Evolutionary conservation across 225 moss, liverwort and hornwort genomes (phyloP), one percentile per base, ranked within the genome.

Genomic region (Physcomitrellopsis africana): DNA sequence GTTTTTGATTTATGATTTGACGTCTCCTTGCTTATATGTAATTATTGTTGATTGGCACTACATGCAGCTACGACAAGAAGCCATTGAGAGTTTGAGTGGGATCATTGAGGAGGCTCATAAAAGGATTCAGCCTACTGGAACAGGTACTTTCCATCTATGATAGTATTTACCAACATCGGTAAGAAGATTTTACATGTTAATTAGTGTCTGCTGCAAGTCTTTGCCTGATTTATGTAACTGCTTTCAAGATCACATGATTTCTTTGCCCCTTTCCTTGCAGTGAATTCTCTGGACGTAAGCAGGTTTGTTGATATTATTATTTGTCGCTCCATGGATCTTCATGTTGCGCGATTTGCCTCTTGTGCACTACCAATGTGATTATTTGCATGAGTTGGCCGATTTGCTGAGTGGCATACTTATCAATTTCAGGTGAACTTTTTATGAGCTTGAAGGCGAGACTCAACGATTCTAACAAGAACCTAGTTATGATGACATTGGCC

Each of bases 401-500:
- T 24, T 46, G 67, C 59, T 68, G 14, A 68, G 51, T 24, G 68
- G 7, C 1, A 18, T 8, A 41, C 37, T 11, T 76, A 18, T 76
- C 2, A 15, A 60, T 47, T 75, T 24, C 70, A 83, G 82, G 79
- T 42, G 82, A 83, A 66, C 76, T 84, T 14, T 80, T 84, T 43
- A 76, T 76, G 80, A 78, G 83, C 48, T 79, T 89, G 67, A 93
- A 87, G 75, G 85, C 73, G 44, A 81, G 93, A 53, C 85, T 93
- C 43, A 80, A 64, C 65, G 93, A 93, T 66, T 93, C 93, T 11
- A 93, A 93, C 74, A 93, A 93, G 67, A 93, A 93, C 70, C 74
- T 93, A 71, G 89, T 93, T 20, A 87, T 87, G 48, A 76, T 89
- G 85, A 82, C 89, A 10, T 72, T 93, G 60, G 80, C 89, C 57